phyloP scores from a whole-genome alignment of 768 basidiomycete genomes.

The Paxillus involutus region DNA sequence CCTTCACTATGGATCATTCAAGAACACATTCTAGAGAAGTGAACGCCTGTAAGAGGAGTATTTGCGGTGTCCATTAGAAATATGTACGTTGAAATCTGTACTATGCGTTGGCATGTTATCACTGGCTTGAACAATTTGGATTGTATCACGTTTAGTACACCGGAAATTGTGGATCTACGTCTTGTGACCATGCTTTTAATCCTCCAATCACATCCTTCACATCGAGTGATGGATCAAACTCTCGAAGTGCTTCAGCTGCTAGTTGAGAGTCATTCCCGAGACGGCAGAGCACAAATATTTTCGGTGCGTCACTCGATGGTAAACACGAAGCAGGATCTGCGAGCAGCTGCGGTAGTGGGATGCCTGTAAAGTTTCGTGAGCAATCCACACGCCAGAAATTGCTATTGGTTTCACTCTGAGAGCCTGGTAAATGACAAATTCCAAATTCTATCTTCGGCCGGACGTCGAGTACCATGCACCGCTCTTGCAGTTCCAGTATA shows the following conservation, averaged over 20 bases:
- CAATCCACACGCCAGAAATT: not conserved
- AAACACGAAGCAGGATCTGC: conserved; percentile 54
- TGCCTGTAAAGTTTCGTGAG: conserved; percentile 48
- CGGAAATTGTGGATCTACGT: conserved; percentile 78
- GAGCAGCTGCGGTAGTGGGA: conserved; percentile 68
- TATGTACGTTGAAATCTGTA: conserved; percentile 3
- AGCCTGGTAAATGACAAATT: conserved; percentile 78
- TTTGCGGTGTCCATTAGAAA: conserved; percentile 31
- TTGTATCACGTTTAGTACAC: conserved; percentile 55
- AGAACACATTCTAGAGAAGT: conserved; percentile 20
- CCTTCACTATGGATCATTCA: not conserved
- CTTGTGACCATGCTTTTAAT: conserved; percentile 71
- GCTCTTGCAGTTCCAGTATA: conserved; percentile 31
- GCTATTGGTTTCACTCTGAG: conserved; percentile 56
- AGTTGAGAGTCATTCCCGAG: conserved; percentile 93
- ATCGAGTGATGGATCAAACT: conserved; percentile 21
- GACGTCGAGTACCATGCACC: conserved; percentile 66
- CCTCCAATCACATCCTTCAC: conserved; percentile 82
- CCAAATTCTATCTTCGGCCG: conserved; percentile 78
- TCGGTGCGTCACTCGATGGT: conserved; percentile 21
- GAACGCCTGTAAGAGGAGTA: conserved; percentile 18
- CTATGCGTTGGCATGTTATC: conserved; percentile 5
- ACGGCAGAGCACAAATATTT: conserved; percentile 70
- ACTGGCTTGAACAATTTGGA: not conserved
- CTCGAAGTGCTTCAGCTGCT: conserved; percentile 55